Evolutionary conservation across 1,284 basidiomycete genomes (phyloP).

Genomic region (Sporisorium exsertum): DNA sequence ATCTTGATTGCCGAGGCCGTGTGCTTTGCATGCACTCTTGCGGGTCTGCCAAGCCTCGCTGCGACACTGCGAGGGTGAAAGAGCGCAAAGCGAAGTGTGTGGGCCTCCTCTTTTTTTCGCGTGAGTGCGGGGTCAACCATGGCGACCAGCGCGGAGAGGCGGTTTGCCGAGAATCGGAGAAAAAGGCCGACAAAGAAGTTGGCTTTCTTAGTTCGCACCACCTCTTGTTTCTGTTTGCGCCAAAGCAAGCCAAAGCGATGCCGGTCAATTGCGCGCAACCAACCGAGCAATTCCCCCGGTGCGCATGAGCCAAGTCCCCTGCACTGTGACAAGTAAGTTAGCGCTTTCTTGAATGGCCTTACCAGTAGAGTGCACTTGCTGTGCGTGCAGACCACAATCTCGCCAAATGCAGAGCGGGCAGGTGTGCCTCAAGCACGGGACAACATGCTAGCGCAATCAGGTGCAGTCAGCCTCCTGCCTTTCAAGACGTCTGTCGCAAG

Average conservation of each 20-base stretch:
- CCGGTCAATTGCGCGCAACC: neutral
- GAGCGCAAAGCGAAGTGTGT: neutral
- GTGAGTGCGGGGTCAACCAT: slow-evolving; percentile 7
- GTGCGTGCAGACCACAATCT: neutral
- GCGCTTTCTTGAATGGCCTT: too few species aligned
- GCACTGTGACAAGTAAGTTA: too few species aligned
- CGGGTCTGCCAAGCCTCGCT: neutral
- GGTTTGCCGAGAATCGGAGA: neutral
- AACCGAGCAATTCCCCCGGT: neutral
- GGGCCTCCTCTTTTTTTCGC: neutral
- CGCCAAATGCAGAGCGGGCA: neutral
- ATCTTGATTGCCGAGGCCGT: slow-evolving; percentile 2
- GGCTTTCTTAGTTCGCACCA: too few species aligned
- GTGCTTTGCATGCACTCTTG: neutral
- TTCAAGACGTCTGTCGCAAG: neutral
- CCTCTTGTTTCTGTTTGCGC: neutral
- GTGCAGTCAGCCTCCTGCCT: too few species aligned
- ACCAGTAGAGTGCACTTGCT: neutral
- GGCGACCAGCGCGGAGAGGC: neutral
- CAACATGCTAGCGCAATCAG: neutral
- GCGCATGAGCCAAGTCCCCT: slow-evolving; percentile 6
- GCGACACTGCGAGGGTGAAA: neutral
- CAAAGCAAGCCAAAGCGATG: neutral
- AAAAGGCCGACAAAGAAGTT: slow-evolving; percentile 1
- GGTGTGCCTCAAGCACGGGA: neutral